Conservation (phyloP, 1,284 basidiomycete genomes). For the Nidula niveotomentosa region DNA sequence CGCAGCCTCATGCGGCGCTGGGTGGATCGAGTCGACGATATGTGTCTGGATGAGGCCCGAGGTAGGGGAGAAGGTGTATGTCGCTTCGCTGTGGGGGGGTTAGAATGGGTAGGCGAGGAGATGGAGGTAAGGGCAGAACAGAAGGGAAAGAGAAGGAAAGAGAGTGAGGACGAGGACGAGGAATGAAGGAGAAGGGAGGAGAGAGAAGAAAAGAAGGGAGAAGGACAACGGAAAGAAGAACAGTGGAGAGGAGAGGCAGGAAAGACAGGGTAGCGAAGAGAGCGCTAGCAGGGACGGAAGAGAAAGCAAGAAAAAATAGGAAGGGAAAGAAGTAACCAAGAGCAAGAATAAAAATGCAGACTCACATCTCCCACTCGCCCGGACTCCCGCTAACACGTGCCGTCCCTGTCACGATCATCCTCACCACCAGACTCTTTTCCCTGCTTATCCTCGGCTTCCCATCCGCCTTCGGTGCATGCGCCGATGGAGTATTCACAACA, state of each 20-base stretch:
- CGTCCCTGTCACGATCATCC: slow-evolving; percentile 52
- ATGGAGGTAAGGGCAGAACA: background rate
- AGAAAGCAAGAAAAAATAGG: background rate
- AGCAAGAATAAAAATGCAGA: slow-evolving; percentile 11
- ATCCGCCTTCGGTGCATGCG: slow-evolving; percentile 9
- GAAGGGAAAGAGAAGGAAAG: background rate
- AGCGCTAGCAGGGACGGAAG: background rate
- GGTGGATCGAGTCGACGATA: slow-evolving; percentile 68
- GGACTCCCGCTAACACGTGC: slow-evolving; percentile 58
- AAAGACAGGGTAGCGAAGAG: too few relatives aligned
- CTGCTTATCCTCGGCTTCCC: slow-evolving; percentile 21
- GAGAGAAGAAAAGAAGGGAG: too few relatives aligned
- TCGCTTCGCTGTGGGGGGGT: slow-evolving; percentile 54
- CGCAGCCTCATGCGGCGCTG: slow-evolving; percentile 68
- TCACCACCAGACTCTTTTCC: slow-evolving; percentile 57
- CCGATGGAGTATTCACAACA: slow-evolving; percentile 31
- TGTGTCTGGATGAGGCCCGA: slow-evolving; percentile 66
- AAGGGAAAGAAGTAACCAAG: background rate
- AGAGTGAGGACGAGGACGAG: slow-evolving; percentile 1
- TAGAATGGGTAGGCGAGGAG: slow-evolving; percentile 1
- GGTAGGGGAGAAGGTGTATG: slow-evolving; percentile 69
- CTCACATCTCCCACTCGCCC: slow-evolving; percentile 72
- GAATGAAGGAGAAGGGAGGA: too few relatives aligned
- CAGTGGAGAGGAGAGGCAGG: too few relatives aligned
- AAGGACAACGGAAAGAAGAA: too few relatives aligned